Evolutionary conservation across 768 basidiomycete species (phyloP).

Genomic region (Podaxis sp.): DNA sequence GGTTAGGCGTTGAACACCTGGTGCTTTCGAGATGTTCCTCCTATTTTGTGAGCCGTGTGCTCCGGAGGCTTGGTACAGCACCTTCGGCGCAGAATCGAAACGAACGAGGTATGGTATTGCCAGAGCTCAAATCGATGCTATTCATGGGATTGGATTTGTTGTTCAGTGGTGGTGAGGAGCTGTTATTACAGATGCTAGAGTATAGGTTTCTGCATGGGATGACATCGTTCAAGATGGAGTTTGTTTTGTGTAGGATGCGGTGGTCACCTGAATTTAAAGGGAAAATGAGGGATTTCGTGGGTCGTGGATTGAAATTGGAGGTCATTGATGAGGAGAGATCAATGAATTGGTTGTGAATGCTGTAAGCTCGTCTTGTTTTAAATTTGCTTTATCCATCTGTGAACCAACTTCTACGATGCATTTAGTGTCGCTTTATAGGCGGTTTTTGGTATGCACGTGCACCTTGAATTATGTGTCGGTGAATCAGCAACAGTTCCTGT

Average conservation of each 20-base stretch:
- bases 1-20: neutral
- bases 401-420: neutral
- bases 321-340: neutral
- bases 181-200: neutral
- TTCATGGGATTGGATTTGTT: neutral
- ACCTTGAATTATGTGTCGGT: too few relatives aligned
- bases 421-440: too few relatives aligned
- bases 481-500: too few relatives aligned
- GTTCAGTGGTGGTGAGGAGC: neutral
- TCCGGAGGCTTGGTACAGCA: neutral
- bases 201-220: neutral
- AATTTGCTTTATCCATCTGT: neutral
- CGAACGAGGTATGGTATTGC: neutral
- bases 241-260: neutral
- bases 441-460: too few relatives aligned
- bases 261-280: neutral
- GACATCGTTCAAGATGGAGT: neutral
- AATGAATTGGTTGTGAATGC: neutral
- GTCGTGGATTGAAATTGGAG: neutral
- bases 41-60: neutral
- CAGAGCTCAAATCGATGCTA: neutral
- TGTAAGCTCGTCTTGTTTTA: neutral
- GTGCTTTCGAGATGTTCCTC: neutral
- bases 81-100: neutral
- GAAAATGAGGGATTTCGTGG: neutral